A percentile compares a stretch with the other conserved stretches of the same genome.
Conservation (phyloP, 495 filamentous ascomycete species). For the Neurospora africana region DNA sequence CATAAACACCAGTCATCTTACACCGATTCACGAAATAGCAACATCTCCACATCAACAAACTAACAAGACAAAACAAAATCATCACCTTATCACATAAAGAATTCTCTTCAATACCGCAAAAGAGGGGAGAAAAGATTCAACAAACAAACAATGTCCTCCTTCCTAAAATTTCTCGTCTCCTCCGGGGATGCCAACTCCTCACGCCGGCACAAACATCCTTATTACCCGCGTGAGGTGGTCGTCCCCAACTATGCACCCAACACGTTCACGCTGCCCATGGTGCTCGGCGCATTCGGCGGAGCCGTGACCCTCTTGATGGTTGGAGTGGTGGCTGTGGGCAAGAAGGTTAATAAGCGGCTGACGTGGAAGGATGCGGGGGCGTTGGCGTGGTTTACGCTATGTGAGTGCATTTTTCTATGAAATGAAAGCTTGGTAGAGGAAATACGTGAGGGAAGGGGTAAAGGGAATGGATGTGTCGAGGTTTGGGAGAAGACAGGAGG, state of each 20-base stretch:
- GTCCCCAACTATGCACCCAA: conserved; percentile 51
- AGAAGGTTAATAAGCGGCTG: conserved; percentile 25
- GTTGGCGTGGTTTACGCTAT: conserved; percentile 52
- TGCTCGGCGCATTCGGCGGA: conserved; percentile 38
- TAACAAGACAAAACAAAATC: neutral
- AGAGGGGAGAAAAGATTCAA: no score
- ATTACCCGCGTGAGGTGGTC: conserved; percentile 53
- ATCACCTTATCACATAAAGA: no score
- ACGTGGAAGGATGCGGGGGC: conserved; percentile 30
- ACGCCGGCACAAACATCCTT: conserved; percentile 44
- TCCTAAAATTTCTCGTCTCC: neutral
- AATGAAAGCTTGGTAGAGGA: neutral
- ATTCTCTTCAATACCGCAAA: no score
- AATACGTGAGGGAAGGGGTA: neutral
- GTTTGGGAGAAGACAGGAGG: neutral
- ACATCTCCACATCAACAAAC: neutral
- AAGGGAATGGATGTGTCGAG: neutral
- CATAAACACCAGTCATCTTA: neutral
- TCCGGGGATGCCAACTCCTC: neutral
- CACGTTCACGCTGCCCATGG: conserved; percentile 32
- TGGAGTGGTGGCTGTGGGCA: conserved; percentile 30
- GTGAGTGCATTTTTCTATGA: conserved; percentile 15
- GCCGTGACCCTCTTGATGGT: conserved; percentile 35
- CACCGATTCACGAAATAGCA: neutral
- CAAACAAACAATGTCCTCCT: neutral